Base-by-base conservation (phyloP, 371 early-diverging fungal species). In the Mortierella sp. region DNA sequence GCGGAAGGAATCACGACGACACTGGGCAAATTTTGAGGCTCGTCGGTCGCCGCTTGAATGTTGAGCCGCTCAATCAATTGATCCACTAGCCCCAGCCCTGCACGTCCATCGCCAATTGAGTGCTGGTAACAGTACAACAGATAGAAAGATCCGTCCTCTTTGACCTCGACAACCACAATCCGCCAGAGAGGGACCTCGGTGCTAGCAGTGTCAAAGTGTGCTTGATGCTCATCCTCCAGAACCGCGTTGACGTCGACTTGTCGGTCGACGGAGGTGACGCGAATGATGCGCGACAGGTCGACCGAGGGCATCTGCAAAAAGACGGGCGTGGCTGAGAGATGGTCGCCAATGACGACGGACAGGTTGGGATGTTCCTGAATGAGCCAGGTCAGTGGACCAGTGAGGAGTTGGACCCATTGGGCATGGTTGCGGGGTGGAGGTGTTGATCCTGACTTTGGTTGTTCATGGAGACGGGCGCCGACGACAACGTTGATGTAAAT, bases 41-140 rank as follows among this genome's bases (percentile, higher is more conserved):
- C 16, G 10, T 51, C 65, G 1, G 38, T 7, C 24, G 68, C 63
- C 10, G 71, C 79, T 21, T 78, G 71, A 27, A 72, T 21, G 35
- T 81, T 84, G 12, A 84, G 76, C 46, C 32, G 79, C 18, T 84
- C 76, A 16, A 78, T 43, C 38, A 84, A 65, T 41, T 84, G 81
- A 21, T 80, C 81, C 0, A 76, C 72, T n/a, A 84, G 41, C 5
- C 70, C 76, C 74, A 74, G 49, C 8, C 76, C 84, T 0, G 76
- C 81, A 14, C 84, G 81, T 6, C 84, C 84, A 38, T 84, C 84
- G 18, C 76, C 84, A 43, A 84, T 84, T 44, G 48, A 44, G 44
- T 84, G 84, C 18, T 77, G 78, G 32, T 78, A 84, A 43, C 21
- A 60, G 41, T 78, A 81, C 38, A 81, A 41, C 46, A 84, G 32